A percentile compares a stretch with the other conserved stretches of the same genome.
These are phyloP conservation scores for Agaricus subrufescens DNA, from an alignment of 768 basidiomycete genomes.

Conservation along the genomic window DNA sequence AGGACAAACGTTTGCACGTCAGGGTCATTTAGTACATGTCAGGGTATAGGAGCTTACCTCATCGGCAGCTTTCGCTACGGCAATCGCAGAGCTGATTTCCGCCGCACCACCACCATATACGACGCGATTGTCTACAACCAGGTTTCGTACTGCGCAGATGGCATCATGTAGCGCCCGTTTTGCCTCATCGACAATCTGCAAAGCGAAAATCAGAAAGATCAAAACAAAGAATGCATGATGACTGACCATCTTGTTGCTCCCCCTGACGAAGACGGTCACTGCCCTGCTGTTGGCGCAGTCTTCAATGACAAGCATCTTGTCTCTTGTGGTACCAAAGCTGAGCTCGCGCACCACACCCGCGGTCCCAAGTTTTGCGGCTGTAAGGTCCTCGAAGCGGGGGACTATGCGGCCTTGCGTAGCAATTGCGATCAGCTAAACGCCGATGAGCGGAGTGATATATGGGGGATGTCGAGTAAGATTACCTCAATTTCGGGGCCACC, in stretches of 20 bases:
- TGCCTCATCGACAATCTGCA: slow-evolving; percentile 96
- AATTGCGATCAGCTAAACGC: slow-evolving; percentile 87
- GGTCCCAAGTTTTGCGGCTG: slow-evolving; percentile 83
- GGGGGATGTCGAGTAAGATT: background rate
- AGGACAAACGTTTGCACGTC: background rate
- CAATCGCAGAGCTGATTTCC: slow-evolving; percentile 92
- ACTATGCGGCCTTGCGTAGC: slow-evolving; percentile 98
- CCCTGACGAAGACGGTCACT: slow-evolving; percentile 95
- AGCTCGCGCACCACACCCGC: slow-evolving; percentile 94
- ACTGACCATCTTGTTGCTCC: slow-evolving; percentile 96
- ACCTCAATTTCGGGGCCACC: slow-evolving; percentile 99
- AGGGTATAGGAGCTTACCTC: slow-evolving; percentile 45
- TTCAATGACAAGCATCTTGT: slow-evolving; percentile 99
- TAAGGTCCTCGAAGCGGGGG: slow-evolving; percentile 95
- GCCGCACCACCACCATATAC: slow-evolving; percentile 99
- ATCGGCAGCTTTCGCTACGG: slow-evolving; percentile 92
- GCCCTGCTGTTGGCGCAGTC: slow-evolving; percentile 96
- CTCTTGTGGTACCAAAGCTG: slow-evolving; percentile 94
- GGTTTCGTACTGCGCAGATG: slow-evolving; percentile 93
- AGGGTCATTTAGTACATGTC: background rate
- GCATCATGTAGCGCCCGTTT: slow-evolving; percentile 98
- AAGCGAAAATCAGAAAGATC: background rate
- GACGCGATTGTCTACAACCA: slow-evolving; percentile 92
- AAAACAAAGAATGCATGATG: background rate
- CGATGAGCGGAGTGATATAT: background rate